Evolutionary conservation across 495 filamentous ascomycete species (phyloP).

Genomic region (Xanthoparmelia taractica): DNA sequence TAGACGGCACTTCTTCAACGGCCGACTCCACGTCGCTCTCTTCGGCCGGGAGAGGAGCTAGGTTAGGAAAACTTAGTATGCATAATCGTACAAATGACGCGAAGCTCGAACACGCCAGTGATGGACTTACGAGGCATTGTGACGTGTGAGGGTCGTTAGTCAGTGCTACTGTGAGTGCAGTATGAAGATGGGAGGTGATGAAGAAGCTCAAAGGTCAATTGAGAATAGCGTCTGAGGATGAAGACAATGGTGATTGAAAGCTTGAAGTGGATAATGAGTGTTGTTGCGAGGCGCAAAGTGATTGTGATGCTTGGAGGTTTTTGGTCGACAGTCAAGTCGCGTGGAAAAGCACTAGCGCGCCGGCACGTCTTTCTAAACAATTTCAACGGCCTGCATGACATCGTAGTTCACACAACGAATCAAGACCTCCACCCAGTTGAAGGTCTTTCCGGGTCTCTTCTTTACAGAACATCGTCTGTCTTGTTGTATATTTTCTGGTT

Average conservation of each 20-base stretch:
- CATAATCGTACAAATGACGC: not conserved
- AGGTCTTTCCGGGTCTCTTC: not conserved
- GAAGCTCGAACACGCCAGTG: conserved; percentile 10
- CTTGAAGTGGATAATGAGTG: conserved; percentile 6
- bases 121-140: conserved; percentile 22
- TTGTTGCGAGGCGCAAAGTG: conserved; percentile 14
- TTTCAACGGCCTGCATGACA: conserved; percentile 2
- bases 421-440: not conserved
- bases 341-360: conserved; percentile 23
- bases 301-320: not conserved
- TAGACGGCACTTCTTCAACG: conserved; percentile 32
- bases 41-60: conserved; percentile 36
- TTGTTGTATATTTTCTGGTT: not conserved
- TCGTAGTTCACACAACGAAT: not conserved
- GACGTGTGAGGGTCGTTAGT: conserved; percentile 3
- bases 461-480: not conserved
- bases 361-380: conserved; percentile 15
- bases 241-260: conserved; percentile 5
- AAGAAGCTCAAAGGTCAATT: conserved; percentile 3
- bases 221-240: not conserved
- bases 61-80: conserved; percentile 7
- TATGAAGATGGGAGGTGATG: not conserved
- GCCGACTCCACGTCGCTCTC: conserved; percentile 42
- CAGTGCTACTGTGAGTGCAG: not conserved
- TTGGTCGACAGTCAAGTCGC: conserved; percentile 20